phyloP scores from a whole-genome alignment of 768 basidiomycete genomes.

The Leucosporidium yakuticum region DNA sequence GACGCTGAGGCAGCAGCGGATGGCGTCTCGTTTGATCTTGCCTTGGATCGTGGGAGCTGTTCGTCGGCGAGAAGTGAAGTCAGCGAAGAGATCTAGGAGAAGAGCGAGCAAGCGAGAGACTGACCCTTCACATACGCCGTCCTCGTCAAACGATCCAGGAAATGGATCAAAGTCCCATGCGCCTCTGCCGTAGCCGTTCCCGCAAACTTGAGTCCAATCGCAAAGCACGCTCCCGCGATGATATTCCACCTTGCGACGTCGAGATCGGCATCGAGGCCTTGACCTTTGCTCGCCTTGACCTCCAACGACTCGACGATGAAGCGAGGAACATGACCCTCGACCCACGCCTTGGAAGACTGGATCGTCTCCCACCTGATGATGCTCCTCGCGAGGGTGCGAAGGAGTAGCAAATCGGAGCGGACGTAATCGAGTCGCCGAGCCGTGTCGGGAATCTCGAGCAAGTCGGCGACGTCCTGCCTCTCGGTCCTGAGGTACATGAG shows the following conservation, averaged over 20 bases:
- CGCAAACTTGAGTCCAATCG: conserved; percentile 83
- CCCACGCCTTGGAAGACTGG: conserved; percentile 50
- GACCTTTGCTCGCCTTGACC: conserved; percentile 47
- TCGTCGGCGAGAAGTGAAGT: conserved; percentile 8
- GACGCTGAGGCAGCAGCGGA: conserved; percentile 79
- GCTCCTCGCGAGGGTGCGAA: conserved; percentile 68
- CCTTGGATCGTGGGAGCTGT: conserved; percentile 74
- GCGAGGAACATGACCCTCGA: conserved; percentile 58
- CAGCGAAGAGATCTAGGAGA: conserved; percentile 5
- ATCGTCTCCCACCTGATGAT: conserved; percentile 85
- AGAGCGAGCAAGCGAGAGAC: conserved; percentile 39
- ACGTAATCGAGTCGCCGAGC: conserved; percentile 71
- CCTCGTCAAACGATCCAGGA: conserved; percentile 72
- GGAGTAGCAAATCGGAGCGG: conserved; percentile 77
- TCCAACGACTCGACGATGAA: conserved; percentile 57
- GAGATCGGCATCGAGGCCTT: conserved; percentile 55
- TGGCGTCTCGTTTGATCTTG: conserved; percentile 77
- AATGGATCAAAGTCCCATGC: conserved; percentile 69
- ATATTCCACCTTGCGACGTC: conserved; percentile 91
- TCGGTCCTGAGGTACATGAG: conserved; percentile 87
- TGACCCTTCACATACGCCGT: conserved; percentile 63
- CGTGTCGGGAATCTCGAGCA: conserved; percentile 75
- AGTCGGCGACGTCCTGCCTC: conserved; percentile 76
- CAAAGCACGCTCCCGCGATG: conserved; percentile 83
- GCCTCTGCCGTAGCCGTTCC: conserved; percentile 89